Evolutionary conservation across 352 stramenopile species (phyloP).

Genomic region (Phytophthora sp.): DNA sequence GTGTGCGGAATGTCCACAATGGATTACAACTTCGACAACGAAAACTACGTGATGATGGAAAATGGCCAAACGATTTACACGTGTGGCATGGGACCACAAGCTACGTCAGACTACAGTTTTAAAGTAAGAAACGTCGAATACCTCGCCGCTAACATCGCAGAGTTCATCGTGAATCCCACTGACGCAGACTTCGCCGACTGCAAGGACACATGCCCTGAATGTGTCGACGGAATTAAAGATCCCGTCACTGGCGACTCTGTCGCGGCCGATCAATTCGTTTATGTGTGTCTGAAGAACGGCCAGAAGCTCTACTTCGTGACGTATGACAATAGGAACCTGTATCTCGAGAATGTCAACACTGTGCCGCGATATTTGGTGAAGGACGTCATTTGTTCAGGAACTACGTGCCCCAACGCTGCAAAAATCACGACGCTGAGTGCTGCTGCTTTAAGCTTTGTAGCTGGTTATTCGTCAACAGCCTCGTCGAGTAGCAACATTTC

Average conservation of each 20-base stretch:
- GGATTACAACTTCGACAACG: constrained; percentile 57
- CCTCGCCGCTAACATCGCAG: constrained; percentile 79
- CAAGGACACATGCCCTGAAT: constrained; percentile 49
- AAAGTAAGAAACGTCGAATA: constrained; percentile 76
- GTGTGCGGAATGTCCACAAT: constrained; percentile 75
- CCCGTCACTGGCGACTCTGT: constrained; percentile 66
- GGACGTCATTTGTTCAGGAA: constrained; percentile 56
- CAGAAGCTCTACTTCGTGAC: constrained; percentile 90
- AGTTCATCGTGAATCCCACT: constrained; percentile 46
- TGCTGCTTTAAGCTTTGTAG: constrained; percentile 44
- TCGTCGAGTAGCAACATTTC: constrained; percentile 30
- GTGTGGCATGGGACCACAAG: constrained; percentile 76
- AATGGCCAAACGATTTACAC: constrained; percentile 77
- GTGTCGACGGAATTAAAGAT: constrained; percentile 54
- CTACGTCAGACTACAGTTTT: constrained; percentile 53
- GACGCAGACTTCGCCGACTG: constrained; percentile 45
- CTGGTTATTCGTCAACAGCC: constrained; percentile 29
- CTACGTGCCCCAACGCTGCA: constrained; percentile 61
- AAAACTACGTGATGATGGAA: constrained; percentile 62
- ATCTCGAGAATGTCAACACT: constrained; percentile 65
- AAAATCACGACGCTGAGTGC: constrained; percentile 64
- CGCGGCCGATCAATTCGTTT: constrained; percentile 65
- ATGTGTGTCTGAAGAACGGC: constrained; percentile 72
- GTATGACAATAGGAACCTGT: constrained; percentile 64
- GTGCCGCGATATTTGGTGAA: constrained; percentile 57